phyloP scores from a whole-genome alignment of 345 rosid species.

The Dipteronia sinensis region DNA sequence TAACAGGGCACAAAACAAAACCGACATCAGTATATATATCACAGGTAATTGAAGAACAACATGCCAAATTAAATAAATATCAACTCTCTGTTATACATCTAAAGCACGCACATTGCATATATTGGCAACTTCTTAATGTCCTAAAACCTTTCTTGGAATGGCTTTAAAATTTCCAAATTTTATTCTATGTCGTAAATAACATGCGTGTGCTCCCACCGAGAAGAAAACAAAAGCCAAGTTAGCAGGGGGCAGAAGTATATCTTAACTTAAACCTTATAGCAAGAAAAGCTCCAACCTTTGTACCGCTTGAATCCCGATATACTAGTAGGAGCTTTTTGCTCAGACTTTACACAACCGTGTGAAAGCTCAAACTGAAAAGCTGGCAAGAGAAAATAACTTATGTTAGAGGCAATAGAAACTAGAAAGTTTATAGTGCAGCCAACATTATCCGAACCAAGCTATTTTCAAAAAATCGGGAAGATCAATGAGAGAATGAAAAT shows the following conservation, averaged over 20 bases:
- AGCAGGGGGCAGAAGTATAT: slow-evolving; percentile 8
- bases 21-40: background rate
- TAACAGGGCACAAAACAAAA: background rate
- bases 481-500: background rate
- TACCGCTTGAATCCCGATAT: background rate
- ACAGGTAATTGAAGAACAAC: background rate
- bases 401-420: background rate
- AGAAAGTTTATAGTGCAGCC: background rate
- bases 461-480: background rate
- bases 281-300: slow-evolving; percentile 9
- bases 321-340: slow-evolving; percentile 9
- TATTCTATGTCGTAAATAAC: slow-evolving; percentile 3
- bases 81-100: background rate
- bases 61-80: slow-evolving; percentile 6
- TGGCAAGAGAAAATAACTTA: background rate
- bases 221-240: slow-evolving; percentile 15
- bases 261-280: background rate
- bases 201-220: background rate
- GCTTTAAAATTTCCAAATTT: slow-evolving; percentile 20
- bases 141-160: slow-evolving; percentile 5
- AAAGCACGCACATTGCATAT: background rate
- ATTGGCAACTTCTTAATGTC: background rate
- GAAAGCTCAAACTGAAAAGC: slow-evolving; percentile 20
- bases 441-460: background rate
- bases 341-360: slow-evolving; percentile 7